These are phyloP conservation scores for Trichoderma pleuroti DNA, from an alignment of 2,329 filamentous ascomycete genomes.

Conservation along the genomic window DNA sequence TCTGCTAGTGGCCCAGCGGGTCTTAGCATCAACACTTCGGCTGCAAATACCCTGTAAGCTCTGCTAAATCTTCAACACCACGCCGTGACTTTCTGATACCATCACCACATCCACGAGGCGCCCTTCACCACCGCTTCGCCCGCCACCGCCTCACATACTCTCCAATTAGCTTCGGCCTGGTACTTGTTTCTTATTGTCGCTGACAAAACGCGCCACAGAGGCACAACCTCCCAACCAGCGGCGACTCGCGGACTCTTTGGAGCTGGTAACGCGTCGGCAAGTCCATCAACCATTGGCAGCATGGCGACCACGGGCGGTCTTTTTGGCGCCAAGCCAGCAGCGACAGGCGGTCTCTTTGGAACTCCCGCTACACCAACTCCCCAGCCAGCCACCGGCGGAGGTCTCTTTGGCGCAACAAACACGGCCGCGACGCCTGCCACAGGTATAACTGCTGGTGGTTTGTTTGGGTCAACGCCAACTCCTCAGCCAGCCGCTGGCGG, in stretches of 20 bases:
- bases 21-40: constrained; percentile 61
- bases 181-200: not conserved
- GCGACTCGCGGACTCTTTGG: constrained; percentile 39
- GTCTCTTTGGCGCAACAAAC: constrained; percentile 24
- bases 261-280: constrained; percentile 28
- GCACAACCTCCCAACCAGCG: constrained; percentile 32
- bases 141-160: not conserved
- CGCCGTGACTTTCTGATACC: not conserved
- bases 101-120: not conserved
- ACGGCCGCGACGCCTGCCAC: constrained; percentile 15
- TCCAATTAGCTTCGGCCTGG: not conserved
- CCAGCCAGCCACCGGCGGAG: constrained; percentile 22
- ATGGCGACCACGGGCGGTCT: constrained; percentile 39
- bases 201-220: constrained; percentile 23
- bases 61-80: constrained; percentile 19
- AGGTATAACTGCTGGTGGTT: constrained; percentile 25
- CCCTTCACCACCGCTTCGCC: not conserved
- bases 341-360: constrained; percentile 31
- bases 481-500: constrained; percentile 20
- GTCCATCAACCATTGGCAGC: constrained; percentile 27
- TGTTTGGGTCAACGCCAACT: constrained; percentile 30
- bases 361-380: constrained; percentile 27
- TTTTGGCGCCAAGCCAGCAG: constrained; percentile 33
- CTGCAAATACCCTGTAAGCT: constrained; percentile 50
- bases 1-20: constrained; percentile 58